Evolutionary conservation across 2,329 filamentous ascomycete genomes (phyloP).

Genomic region (Penicillium digitatum): DNA sequence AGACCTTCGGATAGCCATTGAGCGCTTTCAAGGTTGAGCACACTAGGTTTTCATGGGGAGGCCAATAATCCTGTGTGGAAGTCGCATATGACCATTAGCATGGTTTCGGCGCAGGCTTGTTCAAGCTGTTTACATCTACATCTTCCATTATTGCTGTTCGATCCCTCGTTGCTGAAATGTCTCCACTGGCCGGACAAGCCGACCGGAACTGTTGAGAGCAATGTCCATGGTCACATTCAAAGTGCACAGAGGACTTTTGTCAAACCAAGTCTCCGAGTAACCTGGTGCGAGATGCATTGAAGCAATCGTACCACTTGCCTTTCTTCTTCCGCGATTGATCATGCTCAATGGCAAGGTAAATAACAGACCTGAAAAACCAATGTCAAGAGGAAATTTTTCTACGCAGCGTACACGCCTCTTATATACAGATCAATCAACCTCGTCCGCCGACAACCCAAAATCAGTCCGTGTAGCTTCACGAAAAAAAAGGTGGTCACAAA

Average conservation of each 20-base stretch:
- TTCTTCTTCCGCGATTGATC: background rate
- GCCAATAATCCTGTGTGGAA: background rate
- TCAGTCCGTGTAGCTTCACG: constrained; percentile 12
- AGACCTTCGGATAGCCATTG: background rate
- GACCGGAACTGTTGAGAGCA: background rate
- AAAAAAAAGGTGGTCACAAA: constrained; percentile 3
- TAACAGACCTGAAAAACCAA: background rate
- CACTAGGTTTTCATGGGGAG: background rate
- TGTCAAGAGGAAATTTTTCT: constrained; percentile 19
- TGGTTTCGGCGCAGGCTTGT: background rate
- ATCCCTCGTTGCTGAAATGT: background rate
- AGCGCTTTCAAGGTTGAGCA: background rate
- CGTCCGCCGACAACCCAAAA: constrained; percentile 15
- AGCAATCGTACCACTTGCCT: background rate
- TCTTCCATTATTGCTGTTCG: background rate
- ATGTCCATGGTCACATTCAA: background rate
- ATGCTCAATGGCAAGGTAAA: background rate
- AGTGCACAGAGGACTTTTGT: background rate
- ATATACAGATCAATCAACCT: constrained; percentile 26
- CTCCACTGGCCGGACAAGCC: background rate
- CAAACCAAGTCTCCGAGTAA: background rate
- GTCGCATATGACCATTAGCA: background rate
- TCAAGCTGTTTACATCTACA: background rate
- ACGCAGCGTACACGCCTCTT: constrained; percentile 28
- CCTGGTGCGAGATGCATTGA: background rate